Conservation (phyloP, 2,329 filamentous ascomycete genomes). For the Gaeumannomyces tritici region DNA sequence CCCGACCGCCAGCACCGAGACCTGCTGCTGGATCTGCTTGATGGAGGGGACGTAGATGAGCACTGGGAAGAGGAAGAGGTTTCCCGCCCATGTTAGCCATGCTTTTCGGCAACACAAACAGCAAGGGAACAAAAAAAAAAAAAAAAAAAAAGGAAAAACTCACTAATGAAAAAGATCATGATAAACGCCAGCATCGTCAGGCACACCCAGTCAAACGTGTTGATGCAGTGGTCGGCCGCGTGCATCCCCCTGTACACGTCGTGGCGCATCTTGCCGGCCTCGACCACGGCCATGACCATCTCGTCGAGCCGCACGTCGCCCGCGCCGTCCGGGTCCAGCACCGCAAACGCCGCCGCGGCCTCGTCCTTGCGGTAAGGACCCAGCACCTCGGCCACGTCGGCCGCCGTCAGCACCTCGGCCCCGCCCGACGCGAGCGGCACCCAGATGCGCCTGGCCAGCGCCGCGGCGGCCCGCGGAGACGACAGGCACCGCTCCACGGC, state of each 20-base stretch:
- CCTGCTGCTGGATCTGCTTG: slow-evolving; percentile 17
- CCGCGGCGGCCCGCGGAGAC: slow-evolving; percentile 15
- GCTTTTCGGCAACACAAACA: no score
- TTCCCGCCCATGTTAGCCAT: background rate
- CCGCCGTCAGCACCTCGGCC: slow-evolving; percentile 10
- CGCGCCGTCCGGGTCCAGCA: slow-evolving; percentile 29
- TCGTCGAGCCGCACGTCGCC: slow-evolving; percentile 19
- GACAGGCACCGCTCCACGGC: slow-evolving; percentile 16
- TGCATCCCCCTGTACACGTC: slow-evolving; percentile 18
- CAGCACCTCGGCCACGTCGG: slow-evolving; percentile 17
- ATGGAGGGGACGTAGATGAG: slow-evolving; percentile 15
- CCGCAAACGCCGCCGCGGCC: slow-evolving; percentile 24
- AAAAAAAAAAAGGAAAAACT: background rate
- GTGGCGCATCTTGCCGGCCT: slow-evolving; percentile 15
- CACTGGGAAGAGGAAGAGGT: slow-evolving; percentile 3
- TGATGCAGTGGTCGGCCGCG: slow-evolving; percentile 18
- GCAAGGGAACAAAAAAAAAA: no score
- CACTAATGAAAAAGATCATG: slow-evolving; percentile 17
- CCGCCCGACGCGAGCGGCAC: slow-evolving; percentile 16
- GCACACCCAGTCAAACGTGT: slow-evolving; percentile 20
- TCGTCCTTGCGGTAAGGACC: slow-evolving; percentile 15
- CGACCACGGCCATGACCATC: slow-evolving; percentile 16
- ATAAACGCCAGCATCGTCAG: slow-evolving; percentile 12
- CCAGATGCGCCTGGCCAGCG: slow-evolving; percentile 18
- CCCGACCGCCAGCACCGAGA: slow-evolving; percentile 26